Evolutionary conservation across 2,329 filamentous ascomycete genomes (phyloP).

Genomic region (Geosmithia morbida): DNA sequence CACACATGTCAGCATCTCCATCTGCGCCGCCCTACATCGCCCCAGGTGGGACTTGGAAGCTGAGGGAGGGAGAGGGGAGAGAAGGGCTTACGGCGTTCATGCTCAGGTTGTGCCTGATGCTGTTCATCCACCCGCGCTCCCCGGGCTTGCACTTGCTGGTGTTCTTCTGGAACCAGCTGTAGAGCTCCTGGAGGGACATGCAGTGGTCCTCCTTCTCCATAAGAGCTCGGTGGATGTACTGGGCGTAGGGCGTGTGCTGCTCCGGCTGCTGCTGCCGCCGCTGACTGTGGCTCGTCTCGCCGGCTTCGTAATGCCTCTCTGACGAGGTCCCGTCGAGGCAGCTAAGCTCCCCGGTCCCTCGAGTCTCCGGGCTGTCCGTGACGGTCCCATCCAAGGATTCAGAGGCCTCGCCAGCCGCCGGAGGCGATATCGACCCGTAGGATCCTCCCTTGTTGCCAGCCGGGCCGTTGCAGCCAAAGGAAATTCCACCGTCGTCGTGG

Average conservation of each 20-base stretch:
- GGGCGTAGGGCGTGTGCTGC: conserved; percentile 58
- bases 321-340: no score
- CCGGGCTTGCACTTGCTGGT: conserved; percentile 68
- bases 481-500: no score
- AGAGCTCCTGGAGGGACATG: conserved; percentile 76
- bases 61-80: conserved; percentile 1
- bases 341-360: no score
- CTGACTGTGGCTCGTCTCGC: conserved; percentile 1
- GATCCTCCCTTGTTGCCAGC: no score
- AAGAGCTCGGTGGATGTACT: conserved; percentile 66
- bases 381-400: no score
- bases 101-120: conserved; percentile 86
- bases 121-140: conserved; percentile 83
- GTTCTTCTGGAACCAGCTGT: conserved; percentile 75
- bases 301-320: not conserved
- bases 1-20: not conserved
- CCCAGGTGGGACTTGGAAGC: not conserved
- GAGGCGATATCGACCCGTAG: no score
- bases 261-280: not conserved
- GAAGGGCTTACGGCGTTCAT: conserved; percentile 70
- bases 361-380: no score
- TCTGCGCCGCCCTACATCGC: not conserved
- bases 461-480: no score
- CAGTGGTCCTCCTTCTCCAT: conserved; percentile 49
- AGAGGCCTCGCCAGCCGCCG: no score